phyloP scores from a whole-genome alignment of 371 early-diverging fungal genomes.

The Smittium culicis region DNA sequence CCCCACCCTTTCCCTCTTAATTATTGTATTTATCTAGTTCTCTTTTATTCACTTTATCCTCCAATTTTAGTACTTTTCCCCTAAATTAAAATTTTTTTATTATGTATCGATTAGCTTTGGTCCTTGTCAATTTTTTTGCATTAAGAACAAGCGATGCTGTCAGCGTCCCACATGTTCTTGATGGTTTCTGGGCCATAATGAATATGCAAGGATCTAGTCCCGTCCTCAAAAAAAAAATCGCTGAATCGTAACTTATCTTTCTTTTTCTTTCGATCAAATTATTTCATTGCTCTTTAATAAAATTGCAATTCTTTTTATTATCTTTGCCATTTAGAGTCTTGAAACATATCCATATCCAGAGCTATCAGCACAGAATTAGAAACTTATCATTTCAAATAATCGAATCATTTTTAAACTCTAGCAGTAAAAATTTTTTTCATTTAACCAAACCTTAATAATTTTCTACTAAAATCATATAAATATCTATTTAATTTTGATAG shows the following conservation, averaged over 20 bases:
- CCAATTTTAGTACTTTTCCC: conserved; percentile 37
- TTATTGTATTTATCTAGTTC: too few relatives aligned
- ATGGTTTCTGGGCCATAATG: conserved; percentile 47
- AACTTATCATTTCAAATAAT: conserved; percentile 34
- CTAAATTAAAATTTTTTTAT: conserved; percentile 20
- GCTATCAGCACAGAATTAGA: conserved; percentile 43
- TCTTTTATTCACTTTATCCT: conserved; percentile 22
- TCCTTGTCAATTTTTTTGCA: conserved; percentile 60
- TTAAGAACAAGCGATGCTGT: conserved; percentile 57
- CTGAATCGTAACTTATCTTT: background rate
- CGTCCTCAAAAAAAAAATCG: conserved; percentile 36
- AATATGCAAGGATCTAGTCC: conserved; percentile 41
- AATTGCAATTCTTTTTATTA: too few relatives aligned
- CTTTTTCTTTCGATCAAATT: too few relatives aligned
- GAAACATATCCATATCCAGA: conserved; percentile 44
- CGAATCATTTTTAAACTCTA: conserved; percentile 30
- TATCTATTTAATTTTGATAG: background rate
- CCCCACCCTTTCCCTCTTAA: too few relatives aligned
- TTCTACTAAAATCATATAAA: too few relatives aligned
- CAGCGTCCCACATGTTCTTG: conserved; percentile 50
- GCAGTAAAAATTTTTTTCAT: too few relatives aligned
- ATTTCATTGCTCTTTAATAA: too few relatives aligned
- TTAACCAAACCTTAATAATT: too few relatives aligned
- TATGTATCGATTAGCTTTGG: conserved; percentile 33
- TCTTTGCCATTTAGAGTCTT: conserved; percentile 32